phyloP scores from a whole-genome alignment of 129 eudicot species.

The Pulicaria dysenterica region DNA sequence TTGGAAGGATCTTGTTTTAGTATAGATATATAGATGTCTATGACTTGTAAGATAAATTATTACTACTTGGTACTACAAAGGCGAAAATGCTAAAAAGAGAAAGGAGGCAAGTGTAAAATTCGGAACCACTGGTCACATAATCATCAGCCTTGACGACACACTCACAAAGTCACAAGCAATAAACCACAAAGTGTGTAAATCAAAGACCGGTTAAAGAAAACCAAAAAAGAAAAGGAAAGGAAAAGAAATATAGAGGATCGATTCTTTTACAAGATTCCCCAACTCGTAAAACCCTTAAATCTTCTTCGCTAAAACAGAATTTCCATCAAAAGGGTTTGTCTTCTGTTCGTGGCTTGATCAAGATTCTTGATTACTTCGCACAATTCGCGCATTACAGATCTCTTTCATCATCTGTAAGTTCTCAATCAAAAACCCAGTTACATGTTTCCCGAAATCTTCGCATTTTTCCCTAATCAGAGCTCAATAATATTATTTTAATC shows the following conservation, averaged over 20 bases:
- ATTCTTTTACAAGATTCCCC: constrained; percentile 25
- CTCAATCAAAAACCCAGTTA: constrained; percentile 21
- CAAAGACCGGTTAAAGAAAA: constrained; percentile 14
- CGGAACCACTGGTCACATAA: constrained; percentile 6
- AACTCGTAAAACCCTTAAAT: constrained; percentile 31
- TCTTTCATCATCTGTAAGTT: constrained; percentile 17
- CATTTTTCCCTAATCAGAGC: constrained; percentile 18
- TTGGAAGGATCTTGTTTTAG: no score
- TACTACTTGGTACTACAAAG: background rate
- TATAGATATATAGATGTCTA: no score
- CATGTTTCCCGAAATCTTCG: background rate
- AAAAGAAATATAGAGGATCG: constrained; percentile 29
- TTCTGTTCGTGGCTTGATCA: constrained; percentile 7
- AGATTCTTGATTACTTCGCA: background rate
- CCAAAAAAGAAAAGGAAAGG: background rate
- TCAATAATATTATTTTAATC: constrained; percentile 6
- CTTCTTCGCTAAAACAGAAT: constrained; percentile 19
- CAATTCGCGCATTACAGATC: constrained; percentile 35
- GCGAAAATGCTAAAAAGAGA: background rate
- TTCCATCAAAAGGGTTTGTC: background rate
- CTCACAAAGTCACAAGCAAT: constrained; percentile 13
- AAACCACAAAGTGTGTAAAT: constrained; percentile 27
- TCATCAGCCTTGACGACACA: constrained; percentile 24
- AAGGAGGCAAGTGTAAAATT: background rate
- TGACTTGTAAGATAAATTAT: no score